Evolutionary conservation across 352 stramenopile genomes (phyloP), one percentile per base, ranked within the genome.

Genomic region (Phytophthora uliginosa): DNA sequence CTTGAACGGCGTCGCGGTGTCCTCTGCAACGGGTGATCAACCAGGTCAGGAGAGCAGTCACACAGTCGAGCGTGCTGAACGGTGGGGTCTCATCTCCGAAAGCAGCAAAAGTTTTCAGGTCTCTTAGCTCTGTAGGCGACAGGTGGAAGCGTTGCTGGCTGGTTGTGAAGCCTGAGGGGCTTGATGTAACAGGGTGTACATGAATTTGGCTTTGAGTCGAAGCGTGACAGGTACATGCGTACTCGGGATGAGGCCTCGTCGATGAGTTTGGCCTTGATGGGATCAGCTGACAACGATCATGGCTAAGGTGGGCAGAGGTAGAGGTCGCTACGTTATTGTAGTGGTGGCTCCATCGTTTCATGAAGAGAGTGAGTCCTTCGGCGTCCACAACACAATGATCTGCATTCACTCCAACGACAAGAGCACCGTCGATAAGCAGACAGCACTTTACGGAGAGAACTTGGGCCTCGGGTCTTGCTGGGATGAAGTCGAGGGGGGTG

Each of bases 51-150:
- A 69, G 38, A 38, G 62, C 62, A 7, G 24, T 62, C 15, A 62
- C 36, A 38, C 52, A 69, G 62, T 69, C 62, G n/a, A 69, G 63
- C 18, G 63, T 61, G 40, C 63, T 69, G 28, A 63, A 45, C 15
- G 40, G n/a, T 7, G 63, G 28, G 8, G 38, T 15, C 17, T 47
- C 20, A 15, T 58, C 20, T 9, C 53, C 28, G 7, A 45, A 20
- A 63, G 63, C 40, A 36, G 52, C 20, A 48, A 57, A 56, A 13
- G 10, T 4, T 48, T 69, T 69, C 38, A 69, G 42, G 18, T 50
- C 17, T 15, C 17, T 54, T 28, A 68, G 18, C 22, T 61, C 18
- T 33, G 18, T n/a, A 1, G 51, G 48, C 7, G 61, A 62, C 24
- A 68, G 15, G 51, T 68, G 51, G 22, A 68, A 47, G 24, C 33